Percentiles rank a stretch among this genome's conserved stretches.
phyloP scores from a whole-genome alignment of 2,329 filamentous ascomycete genomes.

The Diaporthe sp. region DNA sequence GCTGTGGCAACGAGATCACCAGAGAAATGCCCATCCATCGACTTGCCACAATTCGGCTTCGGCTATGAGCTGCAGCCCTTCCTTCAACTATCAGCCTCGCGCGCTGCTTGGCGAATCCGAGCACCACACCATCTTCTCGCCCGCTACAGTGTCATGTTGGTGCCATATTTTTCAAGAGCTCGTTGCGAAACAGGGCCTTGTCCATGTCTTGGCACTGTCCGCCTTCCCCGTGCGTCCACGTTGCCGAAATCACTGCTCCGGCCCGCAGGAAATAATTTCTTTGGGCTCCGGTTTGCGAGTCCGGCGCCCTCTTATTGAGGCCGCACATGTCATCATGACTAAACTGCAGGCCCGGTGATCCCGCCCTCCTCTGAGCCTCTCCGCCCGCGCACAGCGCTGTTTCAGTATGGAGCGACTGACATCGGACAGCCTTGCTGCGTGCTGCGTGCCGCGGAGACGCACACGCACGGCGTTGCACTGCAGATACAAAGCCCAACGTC shows the following conservation, averaged over 20 bases:
- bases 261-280: conserved; percentile 34
- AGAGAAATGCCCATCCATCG: background rate
- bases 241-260: conserved; percentile 29
- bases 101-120: conserved; percentile 19
- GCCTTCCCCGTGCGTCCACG: conserved; percentile 7
- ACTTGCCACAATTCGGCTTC: conserved; percentile 1
- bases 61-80: conserved; percentile 4
- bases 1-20: background rate
- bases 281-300: conserved; percentile 30
- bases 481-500: conserved; percentile 34
- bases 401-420: conserved; percentile 19
- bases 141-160: conserved; percentile 7
- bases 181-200: conserved; percentile 28
- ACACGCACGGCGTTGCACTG: conserved; percentile 38
- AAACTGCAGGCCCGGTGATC: conserved; percentile 23
- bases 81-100: conserved; percentile 27
- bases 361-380: background rate
- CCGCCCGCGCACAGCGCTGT: conserved; percentile 24
- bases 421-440: conserved; percentile 31
- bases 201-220: conserved; percentile 37
- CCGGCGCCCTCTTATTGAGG: conserved; percentile 7
- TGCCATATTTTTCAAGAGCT: conserved; percentile 1
- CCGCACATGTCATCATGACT: conserved; percentile 23
- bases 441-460: conserved; percentile 25
- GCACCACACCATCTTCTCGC: conserved; percentile 10